phyloP scores from a whole-genome alignment of 495 filamentous ascomycete species.

The Aspergillus cavernicola region DNA sequence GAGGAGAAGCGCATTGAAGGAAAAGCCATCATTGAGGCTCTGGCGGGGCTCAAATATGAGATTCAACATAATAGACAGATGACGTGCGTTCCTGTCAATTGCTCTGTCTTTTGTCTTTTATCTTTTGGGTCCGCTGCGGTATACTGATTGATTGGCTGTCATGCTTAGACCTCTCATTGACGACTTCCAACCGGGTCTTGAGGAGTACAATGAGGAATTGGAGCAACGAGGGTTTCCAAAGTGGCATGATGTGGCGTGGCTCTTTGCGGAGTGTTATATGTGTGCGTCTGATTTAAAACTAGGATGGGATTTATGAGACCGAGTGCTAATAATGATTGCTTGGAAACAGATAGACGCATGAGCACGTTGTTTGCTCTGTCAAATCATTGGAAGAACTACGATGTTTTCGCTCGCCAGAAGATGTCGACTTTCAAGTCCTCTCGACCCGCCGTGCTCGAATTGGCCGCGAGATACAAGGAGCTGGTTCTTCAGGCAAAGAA shows the following conservation, averaged over 20 bases:
- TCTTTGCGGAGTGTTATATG: slow-evolving; percentile 91
- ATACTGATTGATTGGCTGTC: background rate
- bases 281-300: slow-evolving; percentile 56
- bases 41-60: slow-evolving; percentile 90
- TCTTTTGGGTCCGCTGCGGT: background rate
- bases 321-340: slow-evolving; percentile 7
- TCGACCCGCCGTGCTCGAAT: slow-evolving; percentile 83
- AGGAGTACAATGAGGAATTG: slow-evolving; percentile 84
- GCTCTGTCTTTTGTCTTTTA: background rate
- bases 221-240: slow-evolving; percentile 65
- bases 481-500: slow-evolving; percentile 54
- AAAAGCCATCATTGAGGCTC: slow-evolving; percentile 74
- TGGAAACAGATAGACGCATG: slow-evolving; percentile 58
- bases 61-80: slow-evolving; percentile 83
- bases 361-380: slow-evolving; percentile 72
- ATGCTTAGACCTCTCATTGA: slow-evolving; percentile 69
- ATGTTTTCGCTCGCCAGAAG: slow-evolving; percentile 90
- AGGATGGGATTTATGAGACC: background rate
- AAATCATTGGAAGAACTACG: slow-evolving; percentile 84
- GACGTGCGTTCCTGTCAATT: slow-evolving; percentile 53
- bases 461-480: slow-evolving; percentile 71
- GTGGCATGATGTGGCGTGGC: slow-evolving; percentile 85
- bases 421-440: slow-evolving; percentile 90
- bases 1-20: slow-evolving; percentile 70
- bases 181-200: slow-evolving; percentile 74